Evolutionary conservation across 495 filamentous ascomycete genomes (phyloP), one percentile per base, ranked within the genome.

Genomic region (Corynascus novoguineensis): DNA sequence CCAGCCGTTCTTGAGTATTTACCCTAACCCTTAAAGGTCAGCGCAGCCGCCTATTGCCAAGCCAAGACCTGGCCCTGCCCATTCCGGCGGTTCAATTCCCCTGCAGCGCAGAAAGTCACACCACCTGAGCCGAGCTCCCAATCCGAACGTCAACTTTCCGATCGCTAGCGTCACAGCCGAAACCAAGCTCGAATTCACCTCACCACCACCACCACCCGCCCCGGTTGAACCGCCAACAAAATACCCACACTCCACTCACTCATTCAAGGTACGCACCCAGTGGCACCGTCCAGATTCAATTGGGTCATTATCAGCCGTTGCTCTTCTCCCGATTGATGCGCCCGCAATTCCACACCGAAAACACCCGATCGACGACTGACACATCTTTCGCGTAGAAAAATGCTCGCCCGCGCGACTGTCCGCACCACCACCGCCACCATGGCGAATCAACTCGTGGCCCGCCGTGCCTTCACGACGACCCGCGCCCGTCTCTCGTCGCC

Each of bases 401-500:
- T 50, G 48, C 48, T 50, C 48, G 40, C 51, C 51, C 25, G 38
- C 38, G 38, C 51, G 21, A 41, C 50, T 14, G 5, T 19, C 48
- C 32, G 27, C 32, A 22, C 52, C 42, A n/a, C 31, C 44, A 17
- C 44, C 21, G 7, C 53, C 4, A 34, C 44, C 27, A 15, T 31
- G 14, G 29, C 53, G 25, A 24, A 77, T 61, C 83, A 83, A 71
- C 77, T 80, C 73, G 68, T 90, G 75, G 83, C 86, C 81, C 89
- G 92, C 77, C 92, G 93, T 69, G 90, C 88, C 76, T 95, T 98
- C 84, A 86, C 90, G 74, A 85, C 89, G 70, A 95, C 92, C 71
- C 86, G 88, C 62, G 76, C 87, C 71, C 92, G 88, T 75, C 75
- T 93, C 63, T 83, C 82, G 57, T 93, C 89, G 68, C 91, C 91